Percentiles rank a stretch among this genome's conserved stretches.
Conservation (phyloP, 345 rosid species). For the Moringa oleifera region DNA sequence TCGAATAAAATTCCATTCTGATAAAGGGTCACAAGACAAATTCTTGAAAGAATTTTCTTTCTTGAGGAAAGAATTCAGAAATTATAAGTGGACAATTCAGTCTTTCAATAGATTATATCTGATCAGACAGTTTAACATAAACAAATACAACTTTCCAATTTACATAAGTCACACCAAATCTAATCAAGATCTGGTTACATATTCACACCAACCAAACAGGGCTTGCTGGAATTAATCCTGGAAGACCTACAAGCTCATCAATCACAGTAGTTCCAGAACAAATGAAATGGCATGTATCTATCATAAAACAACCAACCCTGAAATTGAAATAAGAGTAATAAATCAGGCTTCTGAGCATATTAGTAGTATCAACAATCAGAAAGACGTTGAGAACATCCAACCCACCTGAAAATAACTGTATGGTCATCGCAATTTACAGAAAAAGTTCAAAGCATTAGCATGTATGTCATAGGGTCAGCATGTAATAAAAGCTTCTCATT, state of each 20-base stretch:
- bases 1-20: too few relatives aligned
- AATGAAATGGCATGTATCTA: not conserved
- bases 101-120: too few relatives aligned
- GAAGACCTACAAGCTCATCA: not conserved
- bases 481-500: conserved; percentile 4
- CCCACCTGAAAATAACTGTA: not conserved
- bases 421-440: not conserved
- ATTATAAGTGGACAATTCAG: too few relatives aligned
- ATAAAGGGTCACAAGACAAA: too few relatives aligned
- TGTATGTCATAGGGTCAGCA: not conserved
- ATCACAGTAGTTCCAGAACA: not conserved
- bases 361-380: too few relatives aligned
- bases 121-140: too few relatives aligned
- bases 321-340: not conserved
- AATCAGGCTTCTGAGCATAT: not conserved
- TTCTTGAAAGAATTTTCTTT: too few relatives aligned
- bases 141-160: too few relatives aligned
- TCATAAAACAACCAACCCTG: not conserved
- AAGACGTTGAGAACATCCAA: too few relatives aligned
- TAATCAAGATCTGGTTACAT: not conserved
- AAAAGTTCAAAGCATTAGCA: not conserved
- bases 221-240: not conserved
- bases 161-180: too few relatives aligned
- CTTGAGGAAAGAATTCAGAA: not conserved
- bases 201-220: not conserved